Conservation (phyloP, 331 rosid species). For the Dryas integrifolia region DNA sequence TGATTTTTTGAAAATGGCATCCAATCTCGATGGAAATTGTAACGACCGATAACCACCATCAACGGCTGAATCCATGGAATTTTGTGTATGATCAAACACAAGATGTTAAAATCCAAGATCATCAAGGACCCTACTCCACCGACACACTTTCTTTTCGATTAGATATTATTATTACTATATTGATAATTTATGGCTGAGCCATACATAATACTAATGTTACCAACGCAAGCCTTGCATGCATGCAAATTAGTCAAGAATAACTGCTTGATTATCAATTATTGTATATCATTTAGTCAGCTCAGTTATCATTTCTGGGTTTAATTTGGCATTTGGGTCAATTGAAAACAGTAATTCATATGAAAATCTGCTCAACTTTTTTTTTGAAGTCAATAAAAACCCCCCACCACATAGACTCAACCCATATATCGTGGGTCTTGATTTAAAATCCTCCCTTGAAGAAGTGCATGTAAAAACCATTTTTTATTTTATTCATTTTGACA, state of each 20-base stretch:
- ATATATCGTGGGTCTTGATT: neutral
- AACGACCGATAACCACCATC: conserved; percentile 38
- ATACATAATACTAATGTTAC: neutral
- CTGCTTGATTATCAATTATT: neutral
- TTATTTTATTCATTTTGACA: neutral
- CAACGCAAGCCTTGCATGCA: neutral
- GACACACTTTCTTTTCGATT: conserved; percentile 10
- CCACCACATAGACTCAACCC: neutral
- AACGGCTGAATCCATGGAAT: conserved; percentile 41
- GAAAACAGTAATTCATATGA: neutral
- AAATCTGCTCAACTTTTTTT: neutral
- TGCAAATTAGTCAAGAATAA: conserved; percentile 7
- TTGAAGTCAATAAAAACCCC: neutral
- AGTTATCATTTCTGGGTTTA: neutral
- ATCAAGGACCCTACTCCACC: conserved; percentile 4
- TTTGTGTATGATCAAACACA: conserved; percentile 3
- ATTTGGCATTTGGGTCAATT: conserved; percentile 2
- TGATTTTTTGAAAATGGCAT: neutral
- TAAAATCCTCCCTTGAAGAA: neutral
- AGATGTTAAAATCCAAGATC: neutral
- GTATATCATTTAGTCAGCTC: neutral
- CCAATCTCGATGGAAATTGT: neutral
- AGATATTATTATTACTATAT: neutral
- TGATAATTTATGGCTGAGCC: neutral
- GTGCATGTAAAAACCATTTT: neutral